These are phyloP conservation scores for Amanita brunnescens DNA, from an alignment of 768 basidiomycete species.

Conservation along the genomic window DNA sequence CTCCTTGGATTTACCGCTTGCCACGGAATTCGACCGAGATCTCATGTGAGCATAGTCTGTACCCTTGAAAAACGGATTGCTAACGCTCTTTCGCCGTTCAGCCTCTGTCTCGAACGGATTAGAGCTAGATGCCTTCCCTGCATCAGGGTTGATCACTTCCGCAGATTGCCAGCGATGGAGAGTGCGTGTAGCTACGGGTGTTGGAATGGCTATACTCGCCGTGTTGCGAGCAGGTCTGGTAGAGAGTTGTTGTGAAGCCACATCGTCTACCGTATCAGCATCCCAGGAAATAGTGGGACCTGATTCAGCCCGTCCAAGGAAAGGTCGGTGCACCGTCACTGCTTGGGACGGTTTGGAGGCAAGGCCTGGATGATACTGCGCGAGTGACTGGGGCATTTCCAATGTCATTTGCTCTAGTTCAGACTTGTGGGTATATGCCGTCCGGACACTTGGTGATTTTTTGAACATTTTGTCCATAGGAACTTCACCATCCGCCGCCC, in stretches of 20 bases:
- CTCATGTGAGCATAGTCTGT: slow-evolving; percentile 18
- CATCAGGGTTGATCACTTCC: slow-evolving; percentile 26
- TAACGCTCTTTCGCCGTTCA: slow-evolving; percentile 28
- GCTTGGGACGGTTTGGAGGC: slow-evolving; percentile 17
- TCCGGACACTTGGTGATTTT: slow-evolving; percentile 47
- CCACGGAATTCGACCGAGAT: slow-evolving; percentile 33
- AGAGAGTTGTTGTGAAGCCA: neutral
- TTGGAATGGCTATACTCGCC: slow-evolving; percentile 50
- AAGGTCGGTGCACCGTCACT: slow-evolving; percentile 22
- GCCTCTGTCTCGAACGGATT: slow-evolving; percentile 15
- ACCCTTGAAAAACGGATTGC: slow-evolving; percentile 36
- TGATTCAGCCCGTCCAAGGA: slow-evolving; percentile 35
- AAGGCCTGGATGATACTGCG: slow-evolving; percentile 46
- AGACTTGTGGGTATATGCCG: slow-evolving; percentile 41
- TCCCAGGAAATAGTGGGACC: slow-evolving; percentile 42
- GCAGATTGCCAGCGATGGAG: slow-evolving; percentile 64
- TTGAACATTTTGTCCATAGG: slow-evolving; percentile 65
- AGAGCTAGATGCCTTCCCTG: slow-evolving; percentile 14
- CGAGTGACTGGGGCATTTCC: slow-evolving; percentile 40
- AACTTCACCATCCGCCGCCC: slow-evolving; percentile 33
- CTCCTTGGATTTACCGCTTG: slow-evolving; percentile 28
- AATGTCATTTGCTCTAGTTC: slow-evolving; percentile 32
- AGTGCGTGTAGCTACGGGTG: slow-evolving; percentile 44
- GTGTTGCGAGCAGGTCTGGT: slow-evolving; percentile 26
- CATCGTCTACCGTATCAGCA: neutral